Base-by-base conservation (phyloP, 495 filamentous ascomycete genomes). In the Stereocaulon alpinum region DNA sequence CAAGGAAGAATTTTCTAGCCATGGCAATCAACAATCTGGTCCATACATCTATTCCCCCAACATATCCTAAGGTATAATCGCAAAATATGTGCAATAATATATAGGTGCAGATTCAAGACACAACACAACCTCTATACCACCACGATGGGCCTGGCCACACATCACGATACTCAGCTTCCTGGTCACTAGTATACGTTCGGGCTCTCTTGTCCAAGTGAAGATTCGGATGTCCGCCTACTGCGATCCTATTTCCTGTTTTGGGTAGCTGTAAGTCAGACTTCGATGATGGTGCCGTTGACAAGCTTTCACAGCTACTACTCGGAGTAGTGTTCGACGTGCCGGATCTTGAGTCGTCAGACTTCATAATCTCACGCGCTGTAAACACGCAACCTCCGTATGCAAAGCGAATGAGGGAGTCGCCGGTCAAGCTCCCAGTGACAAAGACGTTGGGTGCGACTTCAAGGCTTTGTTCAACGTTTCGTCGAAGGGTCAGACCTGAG, bases 381-480 rank as follows among this genome's bases (percentile, higher is more conserved):
- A 77, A 80, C 7, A 79, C 76, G 62, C 83, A 84, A 12, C 84
- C 77, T 1, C 83, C 83, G 29, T 83, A 80, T 1, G 82, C 80
- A 63, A 84, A 86, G 2, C 84, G 75, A 34, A 86, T 77, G 3
- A 86, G 73, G 5, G 82, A 84, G 64, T 86, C 83, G 2, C 83
- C 83, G 0, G 82, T 82, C 54, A 86, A 63, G 55, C 83, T 86
- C 11, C 83, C 83, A 40, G 84, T 78, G 43, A 80, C 77, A 64
- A 81, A 85, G n/a, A 85, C 69, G 24, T 74, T 69, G 2, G 69
- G 74, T 0, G 79, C 74, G 58, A 86, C 70, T 64, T 86, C 79
- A 24, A 84, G 67, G 55, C 77, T 76, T 20, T 73, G 70, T 32
- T 80, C 70, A 0, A 78, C 76, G 70, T 77, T 79, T 42, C 69